Base-by-base conservation (phyloP, 2,329 filamentous ascomycete genomes). In the Acrodontium crateriforme region DNA sequence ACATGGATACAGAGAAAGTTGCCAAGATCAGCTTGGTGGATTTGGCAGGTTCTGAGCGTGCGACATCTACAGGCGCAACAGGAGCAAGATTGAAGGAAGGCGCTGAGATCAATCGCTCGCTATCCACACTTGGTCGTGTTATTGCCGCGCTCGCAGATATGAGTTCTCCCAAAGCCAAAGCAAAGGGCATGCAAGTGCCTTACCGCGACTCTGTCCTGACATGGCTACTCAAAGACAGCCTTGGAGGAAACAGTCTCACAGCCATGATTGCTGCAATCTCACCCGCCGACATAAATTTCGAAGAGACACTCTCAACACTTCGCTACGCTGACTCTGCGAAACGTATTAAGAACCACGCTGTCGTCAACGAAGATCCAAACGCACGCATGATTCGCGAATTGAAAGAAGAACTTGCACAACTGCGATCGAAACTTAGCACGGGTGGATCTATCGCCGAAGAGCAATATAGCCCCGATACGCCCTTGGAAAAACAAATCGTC, bases 231-330 rank as follows among this genome's bases (percentile, higher is more conserved):
- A 98, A 98, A 52, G 91, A 98, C 54, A 95, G 87, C 3, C 60
- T 98, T 5, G 89, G 89, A 51, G 89, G 89, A 48, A 98, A 98
- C 65, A 95, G 87, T 54, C 87, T 95, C 81, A 98, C 89, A 14
- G 89, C 89, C 34, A 98, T 98, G 91, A 98, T 98, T 65, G 91
- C 89, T 27, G 87, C 87, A 28, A 94, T 98, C 50, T 94, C 85
- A 47, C 89, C 89, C 3, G 89, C 89, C 30, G 89, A 98, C 56
- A 95, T 95, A 62, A 98, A 98, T 58, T 95, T 92, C 50, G 89
- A 98, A 41, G 89, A 98, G 57, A 98, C 91, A 0, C 66, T 98
- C 11, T 89, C 85, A 52, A 98, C 89, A 1, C 66, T 98, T 16
- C 74, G 91, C 47, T 98, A 98, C 55, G 89, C 91, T 31, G 87